These are phyloP conservation scores for Hygrophila difformis DNA, from an alignment of 257 asterid species.

Conservation along the genomic window DNA sequence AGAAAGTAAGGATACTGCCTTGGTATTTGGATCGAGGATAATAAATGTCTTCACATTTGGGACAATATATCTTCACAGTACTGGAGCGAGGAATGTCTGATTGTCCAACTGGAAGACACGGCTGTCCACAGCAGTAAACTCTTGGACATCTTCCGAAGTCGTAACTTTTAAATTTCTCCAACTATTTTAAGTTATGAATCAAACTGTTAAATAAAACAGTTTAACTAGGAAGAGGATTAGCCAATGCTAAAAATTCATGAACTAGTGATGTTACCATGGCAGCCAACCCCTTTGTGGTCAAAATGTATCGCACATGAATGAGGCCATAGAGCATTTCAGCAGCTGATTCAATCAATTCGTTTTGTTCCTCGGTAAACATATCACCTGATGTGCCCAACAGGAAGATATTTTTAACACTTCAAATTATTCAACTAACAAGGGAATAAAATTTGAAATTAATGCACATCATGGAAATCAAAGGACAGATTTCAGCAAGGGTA, in stretches of 20 bases:
- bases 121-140: slow-evolving; percentile 82
- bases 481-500: too few species aligned
- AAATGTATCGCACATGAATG: slow-evolving; percentile 79
- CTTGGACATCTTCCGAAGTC: slow-evolving; percentile 89
- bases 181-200: slow-evolving; percentile 31
- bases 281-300: slow-evolving; percentile 92
- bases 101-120: slow-evolving; percentile 89
- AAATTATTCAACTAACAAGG: slow-evolving; percentile 1
- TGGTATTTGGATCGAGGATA: slow-evolving; percentile 90
- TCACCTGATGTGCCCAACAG: slow-evolving; percentile 47
- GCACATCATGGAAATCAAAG: not conserved
- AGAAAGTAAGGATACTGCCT: slow-evolving; percentile 80
- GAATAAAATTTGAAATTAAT: not conserved
- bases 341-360: slow-evolving; percentile 92
- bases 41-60: slow-evolving; percentile 81
- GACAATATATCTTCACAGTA: slow-evolving; percentile 78
- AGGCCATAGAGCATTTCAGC: slow-evolving; percentile 98
- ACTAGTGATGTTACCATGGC: slow-evolving; percentile 55
- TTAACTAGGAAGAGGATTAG: not conserved
- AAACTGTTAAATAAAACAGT: slow-evolving; percentile 10
- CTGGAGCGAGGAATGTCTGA: slow-evolving; percentile 88
- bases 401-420: slow-evolving; percentile 8
- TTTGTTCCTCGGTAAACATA: slow-evolving; percentile 91
- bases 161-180: slow-evolving; percentile 80
- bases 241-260: not conserved